Base-by-base conservation (phyloP, 225 moss, liverwort and hornwort genomes). In the Anthoceros angustus region DNA sequence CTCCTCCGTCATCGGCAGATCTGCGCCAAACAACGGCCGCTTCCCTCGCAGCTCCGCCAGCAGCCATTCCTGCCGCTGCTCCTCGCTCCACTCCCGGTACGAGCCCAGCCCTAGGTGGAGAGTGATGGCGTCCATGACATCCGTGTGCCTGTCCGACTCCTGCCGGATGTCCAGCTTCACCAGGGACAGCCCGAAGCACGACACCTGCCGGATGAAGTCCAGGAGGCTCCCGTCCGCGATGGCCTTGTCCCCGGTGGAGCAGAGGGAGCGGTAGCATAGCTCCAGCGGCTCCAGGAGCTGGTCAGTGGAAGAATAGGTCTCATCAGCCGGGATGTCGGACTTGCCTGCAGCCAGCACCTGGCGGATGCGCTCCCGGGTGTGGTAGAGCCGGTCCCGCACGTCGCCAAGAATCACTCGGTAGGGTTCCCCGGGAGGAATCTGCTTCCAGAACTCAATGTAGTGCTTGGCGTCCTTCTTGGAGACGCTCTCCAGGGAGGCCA, bases 391-490 rank as follows among this genome's bases (percentile, higher is more conserved):
- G 72, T 95, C 94, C 50, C 94, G 91, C 60, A 91, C 84, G n/a
- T 88, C 91, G 63, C 91, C 88, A 64, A 95, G 62, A 11, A 95
- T 62, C 48, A 80, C 80, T 64, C 94, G 86, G 78, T 90, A 95
- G 41, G 94, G 91, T 77, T 95, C 94, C 64, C 73, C 80, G 20
- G 88, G 78, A 26, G 94, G 94, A 70, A 95, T 86, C 39, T 83
- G 85, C 80, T 95, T 95, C 94, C 94, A 91, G 62, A 95, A 95
- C 65, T 95, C 94, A 61, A 89, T 92, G 81, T 89, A 98, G 68
- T 98, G 98, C 67, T 98, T 98, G 63, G 89, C 77, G 64, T 98
- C 98, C 78, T 87, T 92, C 79, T 83, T 86, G 26, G 63, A 76
- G 42, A 68, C 72, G 32, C 73, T 69, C 77, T 98, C 80, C 69